Conservation (phyloP, 108 stramenopile species). For the Mediolabrus comicus region DNA sequence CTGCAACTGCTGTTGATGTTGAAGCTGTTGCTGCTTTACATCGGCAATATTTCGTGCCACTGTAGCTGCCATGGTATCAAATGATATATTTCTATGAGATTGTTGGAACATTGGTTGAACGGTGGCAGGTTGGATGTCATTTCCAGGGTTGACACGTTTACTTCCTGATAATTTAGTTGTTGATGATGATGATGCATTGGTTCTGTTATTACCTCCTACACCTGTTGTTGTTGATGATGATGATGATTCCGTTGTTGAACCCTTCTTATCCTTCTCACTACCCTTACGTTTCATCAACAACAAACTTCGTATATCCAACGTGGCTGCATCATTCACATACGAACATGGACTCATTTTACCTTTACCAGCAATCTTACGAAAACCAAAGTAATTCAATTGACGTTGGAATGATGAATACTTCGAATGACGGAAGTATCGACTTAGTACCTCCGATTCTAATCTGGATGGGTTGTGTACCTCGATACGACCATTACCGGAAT, state of each 20-base stretch:
- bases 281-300: constrained; percentile 69
- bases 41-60: constrained; percentile 6
- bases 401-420: constrained; percentile 88
- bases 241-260: no score
- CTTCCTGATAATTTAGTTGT: not conserved
- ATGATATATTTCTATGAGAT: not conserved
- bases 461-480: constrained; percentile 83
- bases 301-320: constrained; percentile 77
- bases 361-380: constrained; percentile 89
- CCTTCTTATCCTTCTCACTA: constrained; percentile 9
- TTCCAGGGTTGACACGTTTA: not conserved
- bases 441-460: constrained; percentile 74
- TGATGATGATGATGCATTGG: not conserved
- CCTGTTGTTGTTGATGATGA: not conserved
- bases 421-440: constrained; percentile 88
- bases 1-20: not conserved
- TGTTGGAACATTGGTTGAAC: not conserved
- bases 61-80: constrained; percentile 11
- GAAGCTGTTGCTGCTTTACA: not conserved
- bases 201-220: not conserved
- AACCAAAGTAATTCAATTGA: constrained; percentile 92
- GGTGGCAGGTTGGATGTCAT: not conserved
- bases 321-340: constrained; percentile 85
- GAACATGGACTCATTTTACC: constrained; percentile 93
- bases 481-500: constrained; percentile 46